These are phyloP conservation scores for Pichia sp. DNA, from an alignment of 1,139 yeast genomes.

Conservation along the genomic window DNA sequence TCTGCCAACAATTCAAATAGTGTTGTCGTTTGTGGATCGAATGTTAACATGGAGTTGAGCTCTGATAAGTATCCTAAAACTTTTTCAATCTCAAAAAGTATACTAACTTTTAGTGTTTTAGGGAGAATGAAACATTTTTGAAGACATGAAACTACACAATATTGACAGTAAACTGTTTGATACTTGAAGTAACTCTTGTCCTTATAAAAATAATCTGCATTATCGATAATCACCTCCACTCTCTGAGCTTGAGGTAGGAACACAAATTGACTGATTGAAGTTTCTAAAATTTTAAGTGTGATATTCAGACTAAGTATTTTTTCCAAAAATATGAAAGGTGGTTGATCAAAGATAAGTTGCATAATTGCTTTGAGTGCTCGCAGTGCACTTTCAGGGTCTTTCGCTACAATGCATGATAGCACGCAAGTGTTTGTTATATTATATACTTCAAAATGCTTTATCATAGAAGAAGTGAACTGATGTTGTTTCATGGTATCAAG, in stretches of 20 bases:
- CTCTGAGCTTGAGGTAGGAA: not conserved
- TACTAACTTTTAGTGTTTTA: not conserved
- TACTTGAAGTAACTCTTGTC: slow-evolving; percentile 2
- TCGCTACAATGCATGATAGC: slow-evolving; percentile 7
- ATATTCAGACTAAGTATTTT: slow-evolving; percentile 4
- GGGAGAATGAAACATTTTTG: not conserved
- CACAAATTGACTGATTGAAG: not conserved
- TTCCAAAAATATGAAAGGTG: slow-evolving; percentile 1
- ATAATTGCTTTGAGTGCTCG: slow-evolving; percentile 2
- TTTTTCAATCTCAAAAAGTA: not conserved
- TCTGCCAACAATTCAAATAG: not conserved
- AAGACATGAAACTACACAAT: not conserved
- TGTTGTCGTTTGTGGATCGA: not conserved
- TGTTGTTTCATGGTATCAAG: too few relatives aligned
- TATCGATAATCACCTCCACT: not conserved
- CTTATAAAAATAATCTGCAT: slow-evolving; percentile 1
- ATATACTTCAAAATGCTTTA: not conserved
- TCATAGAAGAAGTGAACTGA: not conserved
- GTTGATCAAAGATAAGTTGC: slow-evolving; percentile 1
- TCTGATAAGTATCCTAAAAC: not conserved
- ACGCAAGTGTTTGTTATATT: slow-evolving; percentile 1
- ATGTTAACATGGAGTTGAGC: not conserved
- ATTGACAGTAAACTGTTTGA: slow-evolving; percentile 1
- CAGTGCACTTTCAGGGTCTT: slow-evolving; percentile 2
- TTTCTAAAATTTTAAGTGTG: slow-evolving; percentile 1